Evolutionary conservation across 1,139 yeast genomes (phyloP), one percentile per base, ranked within the genome.

Genomic region (Pichia sp.): DNA sequence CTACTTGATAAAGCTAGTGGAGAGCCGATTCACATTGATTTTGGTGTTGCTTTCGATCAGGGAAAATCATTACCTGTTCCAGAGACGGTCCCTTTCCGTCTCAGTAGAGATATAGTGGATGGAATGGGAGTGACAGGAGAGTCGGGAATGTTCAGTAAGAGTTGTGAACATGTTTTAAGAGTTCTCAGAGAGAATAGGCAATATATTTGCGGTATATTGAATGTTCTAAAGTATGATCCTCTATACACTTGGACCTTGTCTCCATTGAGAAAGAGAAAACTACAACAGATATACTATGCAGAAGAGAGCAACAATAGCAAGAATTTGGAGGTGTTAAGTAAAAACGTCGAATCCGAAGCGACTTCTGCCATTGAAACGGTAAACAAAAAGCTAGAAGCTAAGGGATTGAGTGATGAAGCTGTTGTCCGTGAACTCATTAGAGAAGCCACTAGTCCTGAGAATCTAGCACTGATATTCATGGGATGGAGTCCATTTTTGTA

Each of bases 21-120:
- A 1, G 96, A 88, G 48, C 94, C 96, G 0, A 78, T 93, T 21
- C 98, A 93, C 56, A 93, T 93, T 50, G 99, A 93, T 56, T 64
- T 93, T 24, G 99, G 98, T 0, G 91, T 91, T 37, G 94, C 97
- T 0, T 93, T 93, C 62, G 98, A 93, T 53, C 88, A 82, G 52
- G 98, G 98, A 0, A 79, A 74, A 49, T 59, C 77, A 13, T 63
- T 93, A 31, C 82, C 93, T 0, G 72, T 88, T 14, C 98, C 99
- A 0, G 99, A 93, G 51, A 72, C 84, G 0, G 94, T 93, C 3
- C 98, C 99, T 1, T 93, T 93, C 55, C 63, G 99, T 46, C 63
- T 93, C 28, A 86, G 97, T 0, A 62, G 96, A 43, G 98, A 93
- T 56, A 65, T 91, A 16, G 84, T 88, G 4, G 96, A 88, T 61